These are phyloP conservation scores for Quercus wislizeni DNA, from an alignment of 306 rosid species.

Conservation along the genomic window DNA sequence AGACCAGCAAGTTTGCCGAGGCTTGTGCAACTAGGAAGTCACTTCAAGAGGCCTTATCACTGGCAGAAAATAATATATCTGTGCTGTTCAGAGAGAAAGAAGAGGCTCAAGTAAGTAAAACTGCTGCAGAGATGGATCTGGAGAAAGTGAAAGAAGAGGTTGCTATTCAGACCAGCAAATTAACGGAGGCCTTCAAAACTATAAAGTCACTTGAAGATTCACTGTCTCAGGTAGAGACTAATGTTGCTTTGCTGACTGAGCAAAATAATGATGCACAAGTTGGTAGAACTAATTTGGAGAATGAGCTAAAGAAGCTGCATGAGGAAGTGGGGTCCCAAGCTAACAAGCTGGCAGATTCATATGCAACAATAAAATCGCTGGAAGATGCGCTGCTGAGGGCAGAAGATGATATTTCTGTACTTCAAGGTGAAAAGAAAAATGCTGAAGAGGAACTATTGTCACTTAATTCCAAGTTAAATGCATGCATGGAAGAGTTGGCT, in stretches of 20 bases:
- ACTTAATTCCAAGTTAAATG: constrained; percentile 64
- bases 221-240: constrained; percentile 49
- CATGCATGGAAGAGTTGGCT: constrained; percentile 67
- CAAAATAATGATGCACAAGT: constrained; percentile 54
- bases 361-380: constrained; percentile 47
- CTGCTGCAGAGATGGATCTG: constrained; percentile 58
- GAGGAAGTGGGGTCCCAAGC: constrained; percentile 57
- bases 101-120: constrained; percentile 54
- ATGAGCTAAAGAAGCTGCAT: constrained; percentile 63
- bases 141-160: constrained; percentile 61
- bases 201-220: constrained; percentile 67
- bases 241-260: constrained; percentile 52
- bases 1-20: constrained; percentile 39
- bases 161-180: constrained; percentile 45
- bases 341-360: constrained; percentile 51
- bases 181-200: constrained; percentile 61
- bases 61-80: constrained; percentile 56
- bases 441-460: constrained; percentile 66
- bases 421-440: constrained; percentile 54
- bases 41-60: constrained; percentile 67
- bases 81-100: constrained; percentile 62
- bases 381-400: constrained; percentile 74
- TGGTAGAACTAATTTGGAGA: constrained; percentile 56
- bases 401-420: constrained; percentile 48
- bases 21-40: constrained; percentile 40